Evolutionary conservation across 2,329 filamentous ascomycete species (phyloP).

Genomic region (Eurotiales sp.): DNA sequence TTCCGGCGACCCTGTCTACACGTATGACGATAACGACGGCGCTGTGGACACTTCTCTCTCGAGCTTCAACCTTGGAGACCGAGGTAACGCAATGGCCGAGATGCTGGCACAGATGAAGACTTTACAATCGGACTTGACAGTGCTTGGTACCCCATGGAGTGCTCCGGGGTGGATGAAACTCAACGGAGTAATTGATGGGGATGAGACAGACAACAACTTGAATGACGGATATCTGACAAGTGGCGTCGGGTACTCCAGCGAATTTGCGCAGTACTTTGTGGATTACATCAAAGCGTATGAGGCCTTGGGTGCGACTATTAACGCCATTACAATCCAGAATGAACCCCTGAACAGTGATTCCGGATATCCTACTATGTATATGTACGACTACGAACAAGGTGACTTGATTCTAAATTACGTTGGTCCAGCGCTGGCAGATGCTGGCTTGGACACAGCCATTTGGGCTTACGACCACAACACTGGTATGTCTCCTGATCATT

Average conservation of each 20-base stretch:
- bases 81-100: conserved; percentile 7
- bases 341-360: conserved; percentile 6
- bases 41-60: background rate
- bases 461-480: conserved; percentile 13
- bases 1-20: conserved; percentile 8
- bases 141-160: conserved; percentile 10
- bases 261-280: conserved; percentile 11
- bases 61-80: conserved; percentile 4
- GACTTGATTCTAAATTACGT: conserved; percentile 3
- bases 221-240: conserved; percentile 2
- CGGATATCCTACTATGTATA: conserved; percentile 12
- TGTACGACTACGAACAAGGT: conserved; percentile 5
- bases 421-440: conserved; percentile 9
- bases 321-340: conserved; percentile 11
- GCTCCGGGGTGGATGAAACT: conserved; percentile 11
- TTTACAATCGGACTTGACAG: conserved; percentile 3
- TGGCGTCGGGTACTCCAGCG: background rate
- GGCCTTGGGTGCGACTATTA: conserved; percentile 5
- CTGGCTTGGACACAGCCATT: conserved; percentile 5
- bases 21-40: conserved; percentile 9
- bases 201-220: background rate
- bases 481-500: background rate
- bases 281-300: conserved; percentile 11
- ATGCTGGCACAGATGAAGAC: conserved; percentile 11
- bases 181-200: background rate